These are phyloP conservation scores for Immersiella caudata DNA, from an alignment of 495 filamentous ascomycete genomes.

Conservation along the genomic window DNA sequence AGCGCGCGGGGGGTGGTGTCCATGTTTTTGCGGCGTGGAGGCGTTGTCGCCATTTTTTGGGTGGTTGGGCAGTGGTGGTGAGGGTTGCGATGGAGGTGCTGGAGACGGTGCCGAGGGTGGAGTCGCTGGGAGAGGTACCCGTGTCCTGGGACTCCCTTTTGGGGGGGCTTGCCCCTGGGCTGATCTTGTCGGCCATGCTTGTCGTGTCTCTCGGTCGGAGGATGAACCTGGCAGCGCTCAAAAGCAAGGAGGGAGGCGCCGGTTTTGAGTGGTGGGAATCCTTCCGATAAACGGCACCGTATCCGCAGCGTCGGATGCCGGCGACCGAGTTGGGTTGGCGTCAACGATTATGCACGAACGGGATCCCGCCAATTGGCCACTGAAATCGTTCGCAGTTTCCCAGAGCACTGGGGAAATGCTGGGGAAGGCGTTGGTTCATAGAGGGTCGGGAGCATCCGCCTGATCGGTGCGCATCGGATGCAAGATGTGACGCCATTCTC, in stretches of 20 bases:
- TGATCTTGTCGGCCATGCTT: neutral
- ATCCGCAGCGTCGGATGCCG: neutral
- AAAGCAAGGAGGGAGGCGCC: neutral
- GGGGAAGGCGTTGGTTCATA: neutral
- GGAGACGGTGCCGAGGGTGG: neutral
- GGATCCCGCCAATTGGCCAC: neutral
- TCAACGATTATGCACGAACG: neutral
- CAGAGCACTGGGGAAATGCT: too few species aligned
- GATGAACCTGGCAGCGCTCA: neutral
- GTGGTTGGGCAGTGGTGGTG: constrained; percentile 4
- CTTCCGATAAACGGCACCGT: neutral
- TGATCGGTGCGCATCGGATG: neutral
- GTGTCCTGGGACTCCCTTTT: neutral
- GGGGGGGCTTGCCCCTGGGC: neutral
- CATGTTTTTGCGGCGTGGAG: constrained; percentile 8
- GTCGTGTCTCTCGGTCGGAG: neutral
- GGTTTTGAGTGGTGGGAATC: neutral
- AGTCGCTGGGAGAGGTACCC: neutral
- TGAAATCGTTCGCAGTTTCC: neutral
- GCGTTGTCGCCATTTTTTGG: neutral
- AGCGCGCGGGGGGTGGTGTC: constrained; percentile 36
- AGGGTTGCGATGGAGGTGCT: neutral
- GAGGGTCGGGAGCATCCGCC: neutral
- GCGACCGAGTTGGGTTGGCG: neutral
- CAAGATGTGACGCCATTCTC: neutral